A percentile compares a stretch with the other conserved stretches of the same genome.
These are phyloP conservation scores for Haemoproteus tartakovskyi DNA, from an alignment of 169 alveolate species.

Conservation along the genomic window DNA sequence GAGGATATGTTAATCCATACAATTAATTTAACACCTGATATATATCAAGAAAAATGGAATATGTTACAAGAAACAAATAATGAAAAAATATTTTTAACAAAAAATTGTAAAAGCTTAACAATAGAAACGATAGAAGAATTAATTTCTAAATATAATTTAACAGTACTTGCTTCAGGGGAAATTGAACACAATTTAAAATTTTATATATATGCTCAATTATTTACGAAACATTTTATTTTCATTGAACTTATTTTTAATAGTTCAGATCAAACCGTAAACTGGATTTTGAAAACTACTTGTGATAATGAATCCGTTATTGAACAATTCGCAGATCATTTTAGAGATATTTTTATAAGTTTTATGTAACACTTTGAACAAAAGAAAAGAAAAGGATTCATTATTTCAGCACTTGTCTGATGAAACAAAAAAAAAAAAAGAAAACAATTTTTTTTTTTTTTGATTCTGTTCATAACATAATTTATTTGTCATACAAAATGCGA, in stretches of 20 bases:
- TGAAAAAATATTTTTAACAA: conserved; percentile 62
- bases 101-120: conserved; percentile 45
- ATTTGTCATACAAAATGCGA: too few relatives aligned
- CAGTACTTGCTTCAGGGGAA: conserved; percentile 62
- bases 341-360: conserved; percentile 57
- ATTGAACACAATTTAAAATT: conserved; percentile 50
- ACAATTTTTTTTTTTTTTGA: background rate
- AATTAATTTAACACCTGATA: conserved; percentile 50
- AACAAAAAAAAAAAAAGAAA: too few relatives aligned
- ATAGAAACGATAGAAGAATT: conserved; percentile 58
- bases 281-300: conserved; percentile 47
- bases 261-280: conserved; percentile 38
- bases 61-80: conserved; percentile 49
- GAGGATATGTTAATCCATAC: conserved; percentile 49
- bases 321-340: conserved; percentile 41
- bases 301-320: conserved; percentile 15
- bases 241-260: conserved; percentile 62
- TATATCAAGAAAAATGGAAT: conserved; percentile 63
- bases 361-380: conserved; percentile 2
- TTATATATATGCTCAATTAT: conserved; percentile 61
- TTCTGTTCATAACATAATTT: too few relatives aligned
- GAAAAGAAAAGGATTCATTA: too few relatives aligned
- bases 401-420: too few relatives aligned
- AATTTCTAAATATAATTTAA: conserved; percentile 51
- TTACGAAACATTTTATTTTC: conserved; percentile 52